Conservation (phyloP, 306 rosid species). For the Vicia sativa region DNA sequence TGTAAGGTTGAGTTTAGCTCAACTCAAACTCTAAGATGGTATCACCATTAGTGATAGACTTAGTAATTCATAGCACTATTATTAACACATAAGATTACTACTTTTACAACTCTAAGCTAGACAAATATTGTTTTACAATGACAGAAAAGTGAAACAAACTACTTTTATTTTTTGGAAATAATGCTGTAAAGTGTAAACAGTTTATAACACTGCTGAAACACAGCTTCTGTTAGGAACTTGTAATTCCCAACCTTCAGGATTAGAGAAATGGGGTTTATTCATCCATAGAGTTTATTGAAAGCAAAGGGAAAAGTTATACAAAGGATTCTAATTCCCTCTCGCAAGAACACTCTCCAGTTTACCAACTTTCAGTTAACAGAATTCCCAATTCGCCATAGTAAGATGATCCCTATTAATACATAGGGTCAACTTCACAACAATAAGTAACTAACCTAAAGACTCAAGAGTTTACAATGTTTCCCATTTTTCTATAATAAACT, state of each 20-base stretch:
- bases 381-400: not conserved
- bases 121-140: constrained; percentile 5
- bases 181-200: constrained; percentile 9
- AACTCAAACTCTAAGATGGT: no score
- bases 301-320: not conserved
- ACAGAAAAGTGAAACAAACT: constrained; percentile 9
- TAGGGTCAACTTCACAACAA: not conserved
- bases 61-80: not conserved
- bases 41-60: no score
- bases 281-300: not conserved
- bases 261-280: not conserved
- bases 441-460: not conserved
- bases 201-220: constrained; percentile 15
- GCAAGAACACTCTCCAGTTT: not conserved
- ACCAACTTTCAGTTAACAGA: not conserved
- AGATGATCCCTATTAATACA: not conserved
- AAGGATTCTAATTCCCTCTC: not conserved
- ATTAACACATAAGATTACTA: constrained; percentile 19
- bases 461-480: not conserved
- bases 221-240: not conserved
- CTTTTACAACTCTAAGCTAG: constrained; percentile 6
- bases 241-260: not conserved
- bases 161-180: constrained; percentile 1
- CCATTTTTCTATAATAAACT: not conserved
- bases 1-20: no score